Conservation (phyloP, 495 filamentous ascomycete species). For the Clavariopsis aquatica region DNA sequence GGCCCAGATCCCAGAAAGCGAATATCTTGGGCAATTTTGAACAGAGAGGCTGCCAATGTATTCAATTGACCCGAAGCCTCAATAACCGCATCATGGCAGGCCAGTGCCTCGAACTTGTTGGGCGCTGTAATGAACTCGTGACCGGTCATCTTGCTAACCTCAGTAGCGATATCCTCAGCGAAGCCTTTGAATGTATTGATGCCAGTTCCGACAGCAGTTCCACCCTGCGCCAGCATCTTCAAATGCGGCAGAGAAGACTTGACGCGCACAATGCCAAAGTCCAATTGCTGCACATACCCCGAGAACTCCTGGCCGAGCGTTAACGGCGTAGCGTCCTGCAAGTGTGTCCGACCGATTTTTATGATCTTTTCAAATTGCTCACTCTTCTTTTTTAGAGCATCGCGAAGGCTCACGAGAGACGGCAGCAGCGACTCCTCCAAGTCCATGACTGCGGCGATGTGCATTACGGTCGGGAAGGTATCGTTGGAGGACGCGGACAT, state of each 20-base stretch:
- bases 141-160: slow-evolving; percentile 88
- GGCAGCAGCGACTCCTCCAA: slow-evolving; percentile 84
- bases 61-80: slow-evolving; percentile 92
- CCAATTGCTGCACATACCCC: slow-evolving; percentile 92
- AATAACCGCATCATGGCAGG: slow-evolving; percentile 93
- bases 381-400: slow-evolving; percentile 85
- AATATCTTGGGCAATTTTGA: slow-evolving; percentile 98
- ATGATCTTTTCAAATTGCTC: slow-evolving; percentile 87
- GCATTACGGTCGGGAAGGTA: slow-evolving; percentile 99
- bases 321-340: slow-evolving; percentile 95
- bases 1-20: slow-evolving; percentile 95
- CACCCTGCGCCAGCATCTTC: slow-evolving; percentile 87
- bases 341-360: slow-evolving; percentile 97
- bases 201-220: slow-evolving; percentile 95
- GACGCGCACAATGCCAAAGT: slow-evolving; percentile 85
- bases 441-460: slow-evolving; percentile 95
- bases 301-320: slow-evolving; percentile 98
- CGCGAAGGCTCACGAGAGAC: slow-evolving; percentile 73
- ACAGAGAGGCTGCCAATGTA: slow-evolving; percentile 86
- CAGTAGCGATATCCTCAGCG: slow-evolving; percentile 84
- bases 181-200: slow-evolving; percentile 98
- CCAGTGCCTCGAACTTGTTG: slow-evolving; percentile 99
- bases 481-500: slow-evolving; percentile 98
- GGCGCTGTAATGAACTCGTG: slow-evolving; percentile 93
- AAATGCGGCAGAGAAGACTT: slow-evolving; percentile 80